Percentiles rank a stretch among this genome's conserved stretches.
phyloP scores from a whole-genome alignment of 2,329 filamentous ascomycete genomes.

The Monilinia fructigena region DNA sequence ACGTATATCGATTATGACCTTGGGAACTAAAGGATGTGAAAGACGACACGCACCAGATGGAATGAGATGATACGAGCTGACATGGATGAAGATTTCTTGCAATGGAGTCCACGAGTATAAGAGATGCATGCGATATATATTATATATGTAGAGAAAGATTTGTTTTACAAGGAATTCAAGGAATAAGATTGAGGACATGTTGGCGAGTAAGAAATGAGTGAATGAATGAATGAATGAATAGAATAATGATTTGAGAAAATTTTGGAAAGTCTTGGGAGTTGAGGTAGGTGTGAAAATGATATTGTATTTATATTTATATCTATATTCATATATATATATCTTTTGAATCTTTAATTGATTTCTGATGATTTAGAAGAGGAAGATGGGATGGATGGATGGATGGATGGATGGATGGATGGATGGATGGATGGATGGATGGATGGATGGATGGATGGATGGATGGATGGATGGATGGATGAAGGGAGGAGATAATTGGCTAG shows the following conservation, averaged over 20 bases:
- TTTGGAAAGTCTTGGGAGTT: no score
- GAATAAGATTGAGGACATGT: background rate
- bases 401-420: no score
- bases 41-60: background rate
- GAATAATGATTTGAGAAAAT: no score
- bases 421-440: no score
- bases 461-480: no score
- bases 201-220: background rate
- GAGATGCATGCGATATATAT: background rate
- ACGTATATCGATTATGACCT: constrained; percentile 5
- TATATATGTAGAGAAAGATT: background rate
- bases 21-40: background rate
- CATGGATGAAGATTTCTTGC: background rate
- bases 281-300: background rate
- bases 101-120: background rate
- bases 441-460: no score
- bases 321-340: no score
- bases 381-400: no score
- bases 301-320: background rate
- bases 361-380: no score
- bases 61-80: background rate
- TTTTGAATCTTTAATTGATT: no score
- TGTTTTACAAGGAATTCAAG: background rate
- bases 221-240: no score
- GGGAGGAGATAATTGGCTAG: no score